A percentile compares a stretch with the other conserved stretches of the same genome.
These are phyloP conservation scores for Flueggea neowawraea DNA, from an alignment of 441 rosid genomes.

Conservation along the genomic window DNA sequence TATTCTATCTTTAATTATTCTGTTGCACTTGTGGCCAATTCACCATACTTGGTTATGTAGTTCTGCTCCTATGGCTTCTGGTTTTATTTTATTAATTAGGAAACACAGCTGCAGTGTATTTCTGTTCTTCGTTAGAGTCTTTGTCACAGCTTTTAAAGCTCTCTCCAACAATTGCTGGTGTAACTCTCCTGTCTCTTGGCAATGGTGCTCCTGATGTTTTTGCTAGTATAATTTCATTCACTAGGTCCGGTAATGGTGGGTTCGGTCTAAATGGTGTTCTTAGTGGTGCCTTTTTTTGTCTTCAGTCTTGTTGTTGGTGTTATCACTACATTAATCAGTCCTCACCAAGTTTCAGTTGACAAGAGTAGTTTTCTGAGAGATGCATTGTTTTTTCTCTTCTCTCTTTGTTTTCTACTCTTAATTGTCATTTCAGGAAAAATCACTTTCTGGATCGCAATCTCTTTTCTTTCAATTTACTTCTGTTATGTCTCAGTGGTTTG, in stretches of 20 bases:
- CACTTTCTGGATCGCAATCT: conserved; percentile 51
- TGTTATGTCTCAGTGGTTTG: conserved; percentile 54
- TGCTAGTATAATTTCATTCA: conserved; percentile 79
- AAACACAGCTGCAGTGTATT: conserved; percentile 78
- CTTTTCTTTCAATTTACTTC: conserved; percentile 62
- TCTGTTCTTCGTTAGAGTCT: conserved; percentile 78
- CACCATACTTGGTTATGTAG: conserved; percentile 46
- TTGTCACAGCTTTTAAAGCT: conserved; percentile 69
- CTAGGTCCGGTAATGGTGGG: conserved; percentile 55
- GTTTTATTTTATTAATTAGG: conserved; percentile 79
- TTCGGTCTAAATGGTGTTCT: conserved; percentile 75
- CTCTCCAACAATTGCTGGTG: conserved; percentile 85
- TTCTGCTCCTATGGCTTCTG: conserved; percentile 58
- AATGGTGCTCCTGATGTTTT: conserved; percentile 93
- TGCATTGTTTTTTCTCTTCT: conserved; percentile 54
- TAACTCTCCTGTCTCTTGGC: conserved; percentile 85
- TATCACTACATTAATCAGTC: conserved; percentile 43
- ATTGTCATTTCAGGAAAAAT: conserved; percentile 50
- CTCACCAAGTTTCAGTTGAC: conserved; percentile 47
- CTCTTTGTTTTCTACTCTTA: conserved; percentile 58
- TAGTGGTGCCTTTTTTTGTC: conserved; percentile 86
- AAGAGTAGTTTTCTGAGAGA: conserved; percentile 73
- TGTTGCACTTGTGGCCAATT: conserved; percentile 58
- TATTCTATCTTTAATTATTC: conserved; percentile 75
- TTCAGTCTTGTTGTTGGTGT: conserved; percentile 83